Evolutionary conservation across 805 yeast genomes (phyloP), one percentile per base, ranked within the genome.

Genomic region (Yarrowia sp.): DNA sequence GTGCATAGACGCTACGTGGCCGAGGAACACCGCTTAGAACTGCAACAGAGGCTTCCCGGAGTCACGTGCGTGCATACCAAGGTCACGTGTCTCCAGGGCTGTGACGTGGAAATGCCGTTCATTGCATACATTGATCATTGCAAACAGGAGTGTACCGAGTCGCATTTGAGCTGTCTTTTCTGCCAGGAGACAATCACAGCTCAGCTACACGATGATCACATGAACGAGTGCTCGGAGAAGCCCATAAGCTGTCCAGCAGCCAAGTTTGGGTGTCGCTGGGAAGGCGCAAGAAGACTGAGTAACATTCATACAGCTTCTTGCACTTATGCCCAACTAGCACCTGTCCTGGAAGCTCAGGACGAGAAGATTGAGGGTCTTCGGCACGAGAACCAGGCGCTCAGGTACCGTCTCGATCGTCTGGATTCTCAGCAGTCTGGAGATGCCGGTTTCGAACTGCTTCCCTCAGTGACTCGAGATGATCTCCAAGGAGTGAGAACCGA

Each of bases 321-420:
- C 70, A 67, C 72, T 2, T 69, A 76, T 43, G 73, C 75, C 8
- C 64, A 66, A 40, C 68, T 79, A 9, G 67, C 74, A 14, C 78
- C 78, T 2, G 63, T 70, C 11, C 49, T 79, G 38, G 68, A 64
- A 3, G 63, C 58, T 15, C 80, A 78, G 70, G 70, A 75, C n/a
- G 68, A 65, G 5, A 70, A 74, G 40, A 73, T 79, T 9, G 71
- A 71, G 14, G 45, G 56, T 2, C 74, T 79, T 14, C 77, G 77
- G 70, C 67, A 63, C n/a, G 80, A 79, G 64, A 79, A 79, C 68
- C 71, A 72, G 52, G 68, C 72, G 5, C 74, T 79, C 43, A 72
- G 75, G 11, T 68, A 70, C 38, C 76, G 77, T 14, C 52, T 79
- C 12, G 78, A 75, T 26, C 69, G 70, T 8, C 70, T 69, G 26